Conservation (phyloP, 225 moss, liverwort and hornwort genomes). For the Straminergon stramineum region DNA sequence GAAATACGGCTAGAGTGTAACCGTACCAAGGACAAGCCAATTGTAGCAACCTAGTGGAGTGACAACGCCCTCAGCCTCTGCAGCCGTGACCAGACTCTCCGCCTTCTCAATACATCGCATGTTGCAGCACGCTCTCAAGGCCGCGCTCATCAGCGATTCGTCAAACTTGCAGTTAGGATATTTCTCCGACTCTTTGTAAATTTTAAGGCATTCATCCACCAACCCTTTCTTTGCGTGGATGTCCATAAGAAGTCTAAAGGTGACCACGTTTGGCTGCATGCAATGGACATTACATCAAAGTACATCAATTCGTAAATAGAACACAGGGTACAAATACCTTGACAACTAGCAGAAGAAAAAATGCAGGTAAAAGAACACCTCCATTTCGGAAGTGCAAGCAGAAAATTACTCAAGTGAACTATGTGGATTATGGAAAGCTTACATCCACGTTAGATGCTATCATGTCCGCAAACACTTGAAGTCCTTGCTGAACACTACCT, state of each 20-base stretch:
- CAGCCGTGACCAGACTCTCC: constrained; percentile 44
- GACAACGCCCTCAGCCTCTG: constrained; percentile 34
- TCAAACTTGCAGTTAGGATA: constrained; percentile 52
- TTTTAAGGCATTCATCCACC: constrained; percentile 78
- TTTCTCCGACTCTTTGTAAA: constrained; percentile 60
- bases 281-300: background rate
- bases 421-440: background rate
- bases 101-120: constrained; percentile 82
- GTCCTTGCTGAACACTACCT: constrained; percentile 73
- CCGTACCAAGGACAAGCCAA: constrained; percentile 83
- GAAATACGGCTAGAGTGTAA: background rate
- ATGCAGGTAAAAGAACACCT: background rate
- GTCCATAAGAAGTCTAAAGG: constrained; percentile 86
- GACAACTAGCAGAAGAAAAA: background rate
- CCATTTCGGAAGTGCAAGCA: background rate
- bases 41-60: constrained; percentile 66
- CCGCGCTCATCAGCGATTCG: constrained; percentile 72
- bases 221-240: constrained; percentile 85
- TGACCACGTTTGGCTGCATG: constrained; percentile 63
- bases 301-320: background rate
- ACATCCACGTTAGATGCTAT: constrained; percentile 56
- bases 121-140: constrained; percentile 90
- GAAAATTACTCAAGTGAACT: background rate
- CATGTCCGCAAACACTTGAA: constrained; percentile 91
- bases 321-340: background rate